Evolutionary conservation across 352 stramenopile species (phyloP).

Genomic region (Phytophthora boehmeriae): DNA sequence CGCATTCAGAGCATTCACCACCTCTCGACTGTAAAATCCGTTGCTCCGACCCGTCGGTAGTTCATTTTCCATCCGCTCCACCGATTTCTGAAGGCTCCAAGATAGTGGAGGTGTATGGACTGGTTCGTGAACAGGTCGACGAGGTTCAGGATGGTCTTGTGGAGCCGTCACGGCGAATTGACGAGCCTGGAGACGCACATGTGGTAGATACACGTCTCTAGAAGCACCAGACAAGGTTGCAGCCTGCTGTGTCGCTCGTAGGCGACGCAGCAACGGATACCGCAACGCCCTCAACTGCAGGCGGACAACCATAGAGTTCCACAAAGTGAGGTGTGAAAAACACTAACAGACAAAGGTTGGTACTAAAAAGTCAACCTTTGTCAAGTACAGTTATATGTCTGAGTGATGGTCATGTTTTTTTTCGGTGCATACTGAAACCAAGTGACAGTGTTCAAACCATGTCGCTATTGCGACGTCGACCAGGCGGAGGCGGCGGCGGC

Average conservation of each 20-base stretch:
- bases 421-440: conserved; percentile 3
- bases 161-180: conserved; percentile 22
- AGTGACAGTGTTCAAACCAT: conserved; percentile 15
- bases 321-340: neutral
- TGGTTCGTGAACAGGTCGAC: conserved; percentile 10
- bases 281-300: conserved; percentile 18
- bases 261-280: conserved; percentile 19
- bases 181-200: conserved; percentile 10
- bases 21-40: conserved; percentile 52
- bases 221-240: neutral
- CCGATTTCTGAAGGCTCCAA: conserved; percentile 20
- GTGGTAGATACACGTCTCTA: conserved; percentile 1
- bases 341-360: neutral
- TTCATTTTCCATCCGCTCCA: conserved; percentile 20
- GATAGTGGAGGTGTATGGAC: conserved; percentile 19
- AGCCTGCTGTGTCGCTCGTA: neutral
- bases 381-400: neutral
- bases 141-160: conserved; percentile 5
- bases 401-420: conserved; percentile 30
- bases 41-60: conserved; percentile 34
- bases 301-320: conserved; percentile 9
- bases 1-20: conserved; percentile 37
- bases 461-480: conserved; percentile 57
- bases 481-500: conserved; percentile 17
- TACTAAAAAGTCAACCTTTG: too few species aligned